Conservation (phyloP, 2,329 filamentous ascomycete genomes). For the Cladosporium sp. region DNA sequence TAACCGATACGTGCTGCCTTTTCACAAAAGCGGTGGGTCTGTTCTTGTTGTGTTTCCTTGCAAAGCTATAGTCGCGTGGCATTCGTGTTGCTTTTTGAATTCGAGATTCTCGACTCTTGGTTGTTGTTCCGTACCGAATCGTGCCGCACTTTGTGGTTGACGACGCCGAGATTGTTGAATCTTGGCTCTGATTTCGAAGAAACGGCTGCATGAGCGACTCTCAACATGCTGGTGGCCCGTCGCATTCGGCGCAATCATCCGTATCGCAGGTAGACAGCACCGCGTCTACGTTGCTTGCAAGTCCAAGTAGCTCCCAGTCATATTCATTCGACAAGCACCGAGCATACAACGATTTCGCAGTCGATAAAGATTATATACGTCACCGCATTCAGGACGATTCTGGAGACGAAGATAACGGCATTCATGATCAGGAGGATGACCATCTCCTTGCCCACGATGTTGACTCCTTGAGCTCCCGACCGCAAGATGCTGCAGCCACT, state of each 20-base stretch:
- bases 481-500: not conserved
- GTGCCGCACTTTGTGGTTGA: too few species aligned
- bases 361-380: too few species aligned
- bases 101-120: too few species aligned
- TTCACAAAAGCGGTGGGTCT: too few species aligned
- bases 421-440: constrained; percentile 12
- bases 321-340: constrained; percentile 18
- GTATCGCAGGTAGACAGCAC: constrained; percentile 21
- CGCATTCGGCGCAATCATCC: constrained; percentile 4
- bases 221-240: not conserved
- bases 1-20: too few species aligned
- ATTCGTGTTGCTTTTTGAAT: too few species aligned
- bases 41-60: too few species aligned
- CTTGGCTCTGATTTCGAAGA: not conserved
- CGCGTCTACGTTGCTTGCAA: constrained; percentile 24
- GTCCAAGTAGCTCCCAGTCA: constrained; percentile 13
- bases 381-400: not conserved
- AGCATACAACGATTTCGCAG: not conserved
- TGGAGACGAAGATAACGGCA: constrained; percentile 7
- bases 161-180: too few species aligned
- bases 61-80: too few species aligned
- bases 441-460: constrained; percentile 18
- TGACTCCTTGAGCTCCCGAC: not conserved
- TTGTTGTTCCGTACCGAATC: too few species aligned
- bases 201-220: not conserved